A percentile compares a stretch with the other conserved stretches of the same genome.
Conservation (phyloP, 1,284 basidiomycete species). For the Boletus chippewaensis region DNA sequence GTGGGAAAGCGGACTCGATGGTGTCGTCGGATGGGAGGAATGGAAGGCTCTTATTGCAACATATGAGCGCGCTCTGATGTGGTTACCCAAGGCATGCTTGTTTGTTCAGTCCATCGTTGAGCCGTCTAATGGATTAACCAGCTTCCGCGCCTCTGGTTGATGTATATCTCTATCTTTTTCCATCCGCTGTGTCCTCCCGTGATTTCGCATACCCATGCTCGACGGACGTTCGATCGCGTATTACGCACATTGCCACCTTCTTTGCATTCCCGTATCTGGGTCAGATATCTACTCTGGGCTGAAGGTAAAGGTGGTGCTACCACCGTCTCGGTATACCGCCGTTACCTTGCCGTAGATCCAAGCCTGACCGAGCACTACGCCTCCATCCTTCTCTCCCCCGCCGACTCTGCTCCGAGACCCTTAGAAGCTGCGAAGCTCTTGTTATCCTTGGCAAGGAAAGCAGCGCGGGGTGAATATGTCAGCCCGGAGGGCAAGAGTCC, state of each 20-base stretch:
- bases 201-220: constrained; percentile 85
- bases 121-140: constrained; percentile 30
- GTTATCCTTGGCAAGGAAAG: constrained; percentile 77
- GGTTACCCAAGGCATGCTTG: constrained; percentile 75
- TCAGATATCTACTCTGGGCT: constrained; percentile 91
- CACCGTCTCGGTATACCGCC: constrained; percentile 82
- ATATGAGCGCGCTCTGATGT: constrained; percentile 91
- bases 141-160: constrained; percentile 92
- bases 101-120: constrained; percentile 1
- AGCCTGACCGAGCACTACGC: constrained; percentile 84
- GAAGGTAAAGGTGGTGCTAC: constrained; percentile 81
- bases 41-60: constrained; percentile 87
- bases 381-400: constrained; percentile 63
- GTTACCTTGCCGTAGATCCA: constrained; percentile 84
- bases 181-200: constrained; percentile 86
- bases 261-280: constrained; percentile 92
- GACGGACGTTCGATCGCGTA: constrained; percentile 92
- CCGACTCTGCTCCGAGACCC: constrained; percentile 66
- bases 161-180: constrained; percentile 86
- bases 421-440: constrained; percentile 92
- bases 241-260: constrained; percentile 91
- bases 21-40: constrained; percentile 87
- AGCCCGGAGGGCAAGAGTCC: constrained; percentile 94
- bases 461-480: constrained; percentile 75
- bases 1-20: constrained; percentile 84